phyloP scores from a whole-genome alignment of 805 yeast species.

The Zygoascus tannicola region DNA sequence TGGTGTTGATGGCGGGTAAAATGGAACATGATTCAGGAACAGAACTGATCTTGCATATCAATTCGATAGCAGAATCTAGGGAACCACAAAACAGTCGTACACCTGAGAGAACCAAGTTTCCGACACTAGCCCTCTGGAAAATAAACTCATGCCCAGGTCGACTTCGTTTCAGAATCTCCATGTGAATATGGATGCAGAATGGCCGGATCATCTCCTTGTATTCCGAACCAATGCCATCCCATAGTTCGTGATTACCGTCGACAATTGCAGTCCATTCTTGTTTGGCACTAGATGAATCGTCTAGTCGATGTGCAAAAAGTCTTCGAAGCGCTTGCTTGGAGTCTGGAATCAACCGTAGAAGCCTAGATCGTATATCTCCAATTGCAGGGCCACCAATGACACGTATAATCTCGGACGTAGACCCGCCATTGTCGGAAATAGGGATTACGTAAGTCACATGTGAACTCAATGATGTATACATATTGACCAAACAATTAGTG shows the following conservation, averaged over 20 bases:
- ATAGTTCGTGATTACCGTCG: conserved; percentile 64
- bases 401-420: conserved; percentile 78
- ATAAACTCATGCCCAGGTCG: conserved; percentile 53
- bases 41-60: conserved; percentile 55
- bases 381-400: conserved; percentile 93
- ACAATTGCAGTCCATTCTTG: conserved; percentile 69
- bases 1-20: conserved; percentile 75
- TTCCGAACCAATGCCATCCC: conserved; percentile 53
- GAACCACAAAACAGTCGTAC: conserved; percentile 76
- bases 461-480: conserved; percentile 39
- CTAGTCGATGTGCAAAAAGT: conserved; percentile 42
- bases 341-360: conserved; percentile 62
- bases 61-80: conserved; percentile 72
- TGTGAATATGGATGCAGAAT: conserved; percentile 69
- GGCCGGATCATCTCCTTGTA: conserved; percentile 63
- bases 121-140: conserved; percentile 72
- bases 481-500: conserved; percentile 62
- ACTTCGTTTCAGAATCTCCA: conserved; percentile 61
- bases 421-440: conserved; percentile 88
- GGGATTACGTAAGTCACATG: conserved; percentile 64
- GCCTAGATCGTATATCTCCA: conserved; percentile 80
- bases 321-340: conserved; percentile 29
- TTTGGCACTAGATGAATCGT: conserved; percentile 43
- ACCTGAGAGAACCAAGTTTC: conserved; percentile 77
- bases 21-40: conserved; percentile 47